Conservation (phyloP, 1,139 yeast genomes). For the Candida sojae region DNA sequence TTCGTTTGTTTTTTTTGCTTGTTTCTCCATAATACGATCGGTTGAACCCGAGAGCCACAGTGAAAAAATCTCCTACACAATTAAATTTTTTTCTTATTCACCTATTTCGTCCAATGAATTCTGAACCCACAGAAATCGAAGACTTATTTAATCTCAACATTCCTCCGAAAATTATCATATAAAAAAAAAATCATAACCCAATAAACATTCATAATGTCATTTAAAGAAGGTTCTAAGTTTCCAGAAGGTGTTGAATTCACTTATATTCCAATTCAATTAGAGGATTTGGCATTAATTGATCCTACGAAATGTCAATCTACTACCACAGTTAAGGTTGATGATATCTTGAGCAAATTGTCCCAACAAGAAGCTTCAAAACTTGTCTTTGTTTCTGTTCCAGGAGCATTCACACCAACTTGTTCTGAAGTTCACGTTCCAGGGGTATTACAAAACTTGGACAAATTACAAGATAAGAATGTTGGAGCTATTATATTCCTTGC, state of each 20-base stretch:
- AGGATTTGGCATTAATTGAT: constrained; percentile 36
- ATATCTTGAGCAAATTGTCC: constrained; percentile 17
- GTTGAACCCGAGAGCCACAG: too few species aligned
- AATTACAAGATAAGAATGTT: constrained; percentile 61
- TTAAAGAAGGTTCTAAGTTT: constrained; percentile 33
- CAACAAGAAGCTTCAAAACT: constrained; percentile 42
- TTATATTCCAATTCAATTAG: constrained; percentile 53
- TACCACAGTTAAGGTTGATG: constrained; percentile 21
- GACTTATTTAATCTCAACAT: not conserved
- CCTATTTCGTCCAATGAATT: too few species aligned
- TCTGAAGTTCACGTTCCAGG: constrained; percentile 82
- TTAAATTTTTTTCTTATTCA: too few species aligned
- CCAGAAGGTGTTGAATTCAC: constrained; percentile 56
- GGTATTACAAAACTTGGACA: constrained; percentile 51
- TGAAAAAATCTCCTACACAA: too few species aligned
- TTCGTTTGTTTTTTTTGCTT: not conserved
- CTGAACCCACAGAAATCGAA: too few species aligned
- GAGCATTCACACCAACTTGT: constrained; percentile 92
- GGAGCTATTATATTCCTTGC: constrained; percentile 68
- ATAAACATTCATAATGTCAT: constrained; percentile 9
- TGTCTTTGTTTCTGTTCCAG: constrained; percentile 81
- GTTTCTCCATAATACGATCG: too few species aligned
- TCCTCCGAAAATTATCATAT: not conserved
- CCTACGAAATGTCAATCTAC: constrained; percentile 54
- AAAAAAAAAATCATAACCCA: not conserved